Evolutionary conservation across 768 basidiomycete genomes (phyloP), one percentile per base, ranked within the genome.

Genomic region (Leccinum fibrillosum): DNA sequence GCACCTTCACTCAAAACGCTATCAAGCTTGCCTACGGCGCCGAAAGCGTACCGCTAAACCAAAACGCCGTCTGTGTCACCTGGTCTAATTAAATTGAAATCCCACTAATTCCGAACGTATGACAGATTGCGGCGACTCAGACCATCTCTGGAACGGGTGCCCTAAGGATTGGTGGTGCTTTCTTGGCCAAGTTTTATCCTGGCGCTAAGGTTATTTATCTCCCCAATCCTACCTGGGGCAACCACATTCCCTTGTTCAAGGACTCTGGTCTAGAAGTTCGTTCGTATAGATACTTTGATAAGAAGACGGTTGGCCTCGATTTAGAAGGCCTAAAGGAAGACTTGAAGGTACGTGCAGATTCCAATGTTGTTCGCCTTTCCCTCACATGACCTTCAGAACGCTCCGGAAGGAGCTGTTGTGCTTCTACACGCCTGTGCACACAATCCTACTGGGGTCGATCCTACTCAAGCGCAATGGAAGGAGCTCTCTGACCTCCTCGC

Each of bases 381-480:
- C 61, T 72, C 50, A 74, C 26, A 4, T 6, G 17, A 5, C 51
- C 37, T 45, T 49, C 54, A 77, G 88, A 83, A 77, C 59, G 89
- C 86, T 53, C 89, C 93, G 3, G 86, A 89, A 68, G 79, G 84
- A 56, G 85, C 94, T 35, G 84, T 96, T 62, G 90, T 98, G 13
- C 82, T 98, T 59, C 78, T 99, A 19, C 96, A 98, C 67, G 96
- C 96, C 3, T 98, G 97, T 75, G 97, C 96, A 26, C 94, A 98
- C 82, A 99, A 99, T 77, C 96, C 96, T n/a, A 95, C 94, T 37
- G 96, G 97, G 61, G 84, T 98, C 64, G 97, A 99, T 77, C 95
- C 94, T 30, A 97, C 95, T 10, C 84, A 81, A 21, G 87, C 86
- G 52, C 94, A 99, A 77, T 99, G 97, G 97, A 82, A 80, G 60